These are phyloP conservation scores for Haplographium delicatum DNA, from an alignment of 495 filamentous ascomycete genomes.

Conservation along the genomic window DNA sequence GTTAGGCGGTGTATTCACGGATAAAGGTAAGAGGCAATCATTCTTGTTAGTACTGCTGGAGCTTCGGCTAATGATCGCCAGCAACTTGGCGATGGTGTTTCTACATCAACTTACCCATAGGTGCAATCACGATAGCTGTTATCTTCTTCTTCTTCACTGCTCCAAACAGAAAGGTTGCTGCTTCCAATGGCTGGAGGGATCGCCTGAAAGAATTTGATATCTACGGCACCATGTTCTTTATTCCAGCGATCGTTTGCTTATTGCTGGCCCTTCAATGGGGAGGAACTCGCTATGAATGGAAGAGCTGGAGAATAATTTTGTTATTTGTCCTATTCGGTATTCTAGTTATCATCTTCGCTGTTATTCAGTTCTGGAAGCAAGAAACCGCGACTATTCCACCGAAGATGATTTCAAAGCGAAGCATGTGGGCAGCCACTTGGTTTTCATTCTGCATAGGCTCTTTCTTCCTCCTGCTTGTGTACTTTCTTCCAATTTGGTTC, in stretches of 20 bases:
- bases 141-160: constrained; percentile 46
- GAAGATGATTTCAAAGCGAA: constrained; percentile 60
- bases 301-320: constrained; percentile 58
- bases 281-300: constrained; percentile 66
- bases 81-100: constrained; percentile 30
- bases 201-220: constrained; percentile 38
- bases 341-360: constrained; percentile 55
- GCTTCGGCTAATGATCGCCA: constrained; percentile 16
- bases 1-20: constrained; percentile 49
- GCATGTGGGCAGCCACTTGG: constrained; percentile 46
- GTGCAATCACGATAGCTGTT: constrained; percentile 33
- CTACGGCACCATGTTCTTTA: constrained; percentile 38
- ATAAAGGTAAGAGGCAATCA: constrained; percentile 18
- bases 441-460: constrained; percentile 51
- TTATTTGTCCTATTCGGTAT: constrained; percentile 69
- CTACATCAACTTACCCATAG: constrained; percentile 50
- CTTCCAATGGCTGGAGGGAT: constrained; percentile 16
- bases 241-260: constrained; percentile 60
- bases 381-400: constrained; percentile 67
- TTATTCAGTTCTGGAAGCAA: constrained; percentile 56
- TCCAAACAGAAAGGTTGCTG: constrained; percentile 17
- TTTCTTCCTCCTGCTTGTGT: constrained; percentile 55
- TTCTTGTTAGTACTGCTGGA: background rate
- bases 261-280: constrained; percentile 89
- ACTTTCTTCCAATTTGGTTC: constrained; percentile 76